These are phyloP conservation scores for Cardamine resedifolia DNA, from an alignment of 345 rosid species.

Conservation along the genomic window DNA sequence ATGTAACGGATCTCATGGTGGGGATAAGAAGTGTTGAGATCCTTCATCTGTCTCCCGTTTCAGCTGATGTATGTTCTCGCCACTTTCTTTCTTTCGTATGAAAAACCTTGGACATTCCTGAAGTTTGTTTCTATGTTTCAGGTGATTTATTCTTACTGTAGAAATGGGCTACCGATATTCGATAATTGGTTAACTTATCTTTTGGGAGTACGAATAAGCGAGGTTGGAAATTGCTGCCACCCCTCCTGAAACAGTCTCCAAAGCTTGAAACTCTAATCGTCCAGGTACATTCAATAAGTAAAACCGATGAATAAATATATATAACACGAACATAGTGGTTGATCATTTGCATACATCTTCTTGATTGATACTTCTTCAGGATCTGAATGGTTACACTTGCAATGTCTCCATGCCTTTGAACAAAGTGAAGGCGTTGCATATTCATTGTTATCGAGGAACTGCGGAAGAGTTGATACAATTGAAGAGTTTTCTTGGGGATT, in stretches of 20 bases:
- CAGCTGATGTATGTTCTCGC: not conserved
- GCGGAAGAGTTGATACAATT: not conserved
- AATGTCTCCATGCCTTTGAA: not conserved
- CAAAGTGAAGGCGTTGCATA: not conserved
- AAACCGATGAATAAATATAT: too few species aligned
- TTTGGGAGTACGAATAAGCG: too few species aligned
- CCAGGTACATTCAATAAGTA: too few species aligned
- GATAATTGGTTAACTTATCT: too few species aligned
- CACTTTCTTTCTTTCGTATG: not conserved
- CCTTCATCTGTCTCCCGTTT: not conserved
- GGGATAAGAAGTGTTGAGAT: slow-evolving; percentile 17
- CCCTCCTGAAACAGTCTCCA: too few species aligned
- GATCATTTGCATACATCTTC: not conserved
- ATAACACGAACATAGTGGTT: too few species aligned
- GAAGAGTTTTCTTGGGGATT: not conserved
- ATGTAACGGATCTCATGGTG: not conserved
- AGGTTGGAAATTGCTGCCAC: not conserved
- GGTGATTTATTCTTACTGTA: not conserved
- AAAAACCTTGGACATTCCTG: not conserved
- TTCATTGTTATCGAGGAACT: not conserved
- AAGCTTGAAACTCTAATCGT: not conserved
- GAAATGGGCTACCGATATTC: too few species aligned
- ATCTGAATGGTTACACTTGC: not conserved
- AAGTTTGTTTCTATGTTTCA: not conserved
- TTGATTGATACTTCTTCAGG: not conserved